Evolutionary conservation across 352 stramenopile species (phyloP).

Genomic region (Phytophthora vignae): DNA sequence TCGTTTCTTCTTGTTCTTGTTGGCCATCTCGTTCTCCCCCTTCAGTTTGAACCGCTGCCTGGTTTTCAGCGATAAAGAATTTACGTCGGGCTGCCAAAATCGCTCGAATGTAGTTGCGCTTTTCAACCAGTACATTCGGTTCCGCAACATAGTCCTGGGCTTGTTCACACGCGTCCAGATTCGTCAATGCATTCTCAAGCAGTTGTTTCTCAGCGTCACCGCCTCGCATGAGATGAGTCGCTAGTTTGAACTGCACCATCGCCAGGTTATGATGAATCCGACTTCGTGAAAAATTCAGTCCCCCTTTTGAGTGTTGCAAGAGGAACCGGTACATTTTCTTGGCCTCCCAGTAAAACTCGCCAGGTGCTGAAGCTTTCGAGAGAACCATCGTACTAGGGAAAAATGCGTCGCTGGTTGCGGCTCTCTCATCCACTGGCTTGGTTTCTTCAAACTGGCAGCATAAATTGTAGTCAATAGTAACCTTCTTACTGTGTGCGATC

Average conservation of each 20-base stretch:
- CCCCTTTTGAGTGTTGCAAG: conserved; percentile 26
- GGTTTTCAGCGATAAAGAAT: conserved; percentile 63
- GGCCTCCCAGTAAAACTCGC: conserved; percentile 69
- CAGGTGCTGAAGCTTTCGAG: conserved; percentile 47
- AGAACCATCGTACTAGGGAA: conserved; percentile 37
- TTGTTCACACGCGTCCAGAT: conserved; percentile 40
- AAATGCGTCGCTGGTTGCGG: conserved; percentile 13
- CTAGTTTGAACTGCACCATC: conserved; percentile 64
- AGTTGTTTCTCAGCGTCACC: conserved; percentile 61
- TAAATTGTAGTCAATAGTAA: conserved; percentile 59
- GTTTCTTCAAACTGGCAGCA: conserved; percentile 57
- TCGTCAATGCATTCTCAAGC: conserved; percentile 50
- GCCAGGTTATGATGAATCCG: conserved; percentile 46
- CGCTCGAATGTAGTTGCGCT: conserved; percentile 54
- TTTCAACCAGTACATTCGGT: conserved; percentile 4
- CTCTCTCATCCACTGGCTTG: conserved; percentile 27
- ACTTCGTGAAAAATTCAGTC: conserved; percentile 28
- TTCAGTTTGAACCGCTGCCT: conserved; percentile 1
- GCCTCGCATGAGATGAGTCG: conserved; percentile 58
- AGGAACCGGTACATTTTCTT: conserved; percentile 62
- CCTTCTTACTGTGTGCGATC: conserved; percentile 49
- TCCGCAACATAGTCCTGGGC: conserved; percentile 8
- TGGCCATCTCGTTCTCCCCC: conserved; percentile 9
- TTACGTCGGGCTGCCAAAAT: conserved; percentile 54
- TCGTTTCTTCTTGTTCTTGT: conserved; percentile 37